Conservation (phyloP, 2,329 filamentous ascomycete species). For the Rutstroemia sp. region DNA sequence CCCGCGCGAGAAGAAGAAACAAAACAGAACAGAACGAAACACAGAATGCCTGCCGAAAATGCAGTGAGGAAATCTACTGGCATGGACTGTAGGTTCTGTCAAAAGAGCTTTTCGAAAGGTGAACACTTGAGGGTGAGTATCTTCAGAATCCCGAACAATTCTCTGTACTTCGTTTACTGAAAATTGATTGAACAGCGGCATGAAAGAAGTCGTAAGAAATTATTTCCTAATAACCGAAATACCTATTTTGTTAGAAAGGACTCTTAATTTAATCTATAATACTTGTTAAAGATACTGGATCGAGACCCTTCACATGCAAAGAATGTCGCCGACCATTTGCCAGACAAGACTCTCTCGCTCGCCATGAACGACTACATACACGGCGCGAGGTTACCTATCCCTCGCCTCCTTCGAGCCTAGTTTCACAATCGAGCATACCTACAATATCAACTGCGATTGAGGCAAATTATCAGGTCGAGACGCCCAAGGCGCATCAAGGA, state of each 20-base stretch:
- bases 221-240: background rate
- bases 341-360: slow-evolving; percentile 37
- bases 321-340: slow-evolving; percentile 35
- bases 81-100: slow-evolving; percentile 34
- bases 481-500: background rate
- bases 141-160: background rate
- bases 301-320: slow-evolving; percentile 33
- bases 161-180: background rate
- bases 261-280: background rate
- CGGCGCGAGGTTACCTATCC: slow-evolving; percentile 25
- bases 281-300: slow-evolving; percentile 15
- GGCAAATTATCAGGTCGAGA: background rate
- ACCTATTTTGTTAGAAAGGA: slow-evolving; percentile 16
- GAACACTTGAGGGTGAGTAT: slow-evolving; percentile 33
- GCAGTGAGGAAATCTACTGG: background rate
- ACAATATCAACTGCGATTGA: slow-evolving; percentile 5
- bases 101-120: slow-evolving; percentile 35
- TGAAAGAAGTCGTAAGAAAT: slow-evolving; percentile 6
- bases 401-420: slow-evolving; percentile 12
- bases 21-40: too few relatives aligned
- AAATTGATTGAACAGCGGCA: background rate
- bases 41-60: too few relatives aligned
- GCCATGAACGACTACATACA: slow-evolving; percentile 36
- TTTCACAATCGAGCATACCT: slow-evolving; percentile 4
- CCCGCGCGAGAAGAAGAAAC: too few relatives aligned